phyloP scores from a whole-genome alignment of 305 asterid genomes.

The Solanum hybrid region DNA sequence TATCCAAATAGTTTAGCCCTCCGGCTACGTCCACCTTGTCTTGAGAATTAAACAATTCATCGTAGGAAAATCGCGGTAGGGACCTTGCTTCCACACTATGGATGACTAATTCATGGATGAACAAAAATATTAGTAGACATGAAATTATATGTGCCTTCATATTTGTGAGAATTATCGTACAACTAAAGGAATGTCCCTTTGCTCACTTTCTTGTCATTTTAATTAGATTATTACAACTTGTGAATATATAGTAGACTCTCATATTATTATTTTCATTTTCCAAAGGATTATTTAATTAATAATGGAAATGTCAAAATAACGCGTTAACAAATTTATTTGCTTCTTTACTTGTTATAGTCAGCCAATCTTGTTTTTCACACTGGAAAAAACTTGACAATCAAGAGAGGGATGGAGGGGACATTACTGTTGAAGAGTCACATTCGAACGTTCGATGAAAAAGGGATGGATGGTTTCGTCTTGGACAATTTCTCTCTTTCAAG shows the following conservation, averaged over 20 bases:
- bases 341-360: background rate
- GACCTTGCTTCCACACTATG: background rate
- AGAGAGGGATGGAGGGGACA: too few species aligned
- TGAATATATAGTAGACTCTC: too few species aligned
- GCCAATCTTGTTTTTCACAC: background rate
- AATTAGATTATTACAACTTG: too few species aligned
- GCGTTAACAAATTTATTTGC: background rate
- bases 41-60: background rate
- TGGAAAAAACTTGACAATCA: too few species aligned
- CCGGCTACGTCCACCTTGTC: background rate
- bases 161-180: background rate
- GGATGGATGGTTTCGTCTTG: too few species aligned
- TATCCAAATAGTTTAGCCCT: background rate
- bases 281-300: background rate
- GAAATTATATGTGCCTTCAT: background rate
- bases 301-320: background rate
- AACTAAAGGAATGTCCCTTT: too few species aligned
- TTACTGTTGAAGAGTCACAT: too few species aligned
- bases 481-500: too few species aligned
- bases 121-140: background rate
- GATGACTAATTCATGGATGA: background rate
- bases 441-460: too few species aligned
- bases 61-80: background rate
- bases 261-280: too few species aligned
- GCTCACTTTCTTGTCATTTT: too few species aligned